Conservation (phyloP, 257 asterid species). For the Cruciata laevipes region DNA sequence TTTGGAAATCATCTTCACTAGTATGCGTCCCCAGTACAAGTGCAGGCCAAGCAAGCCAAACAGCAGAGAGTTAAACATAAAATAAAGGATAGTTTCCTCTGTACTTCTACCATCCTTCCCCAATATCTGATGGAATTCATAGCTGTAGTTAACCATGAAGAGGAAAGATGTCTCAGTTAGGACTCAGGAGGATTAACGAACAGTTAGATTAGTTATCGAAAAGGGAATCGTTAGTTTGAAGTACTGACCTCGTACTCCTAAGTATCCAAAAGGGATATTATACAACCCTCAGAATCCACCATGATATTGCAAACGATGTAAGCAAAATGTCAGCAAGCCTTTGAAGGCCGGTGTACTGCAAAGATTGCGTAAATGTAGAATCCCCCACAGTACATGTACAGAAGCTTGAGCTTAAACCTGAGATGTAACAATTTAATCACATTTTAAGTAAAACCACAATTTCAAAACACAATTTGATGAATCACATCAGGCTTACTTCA, state of each 20-base stretch:
- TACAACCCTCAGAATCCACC: constrained; percentile 22
- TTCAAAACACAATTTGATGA: neutral
- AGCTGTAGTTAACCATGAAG: constrained; percentile 14
- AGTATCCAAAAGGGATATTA: constrained; percentile 29
- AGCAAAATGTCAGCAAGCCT: constrained; percentile 23
- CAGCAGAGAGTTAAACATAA: constrained; percentile 24
- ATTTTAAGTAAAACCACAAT: neutral
- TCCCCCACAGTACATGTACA: constrained; percentile 36
- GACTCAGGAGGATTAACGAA: no score
- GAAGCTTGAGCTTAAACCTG: constrained; percentile 27
- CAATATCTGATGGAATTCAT: constrained; percentile 15
- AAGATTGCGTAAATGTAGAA: constrained; percentile 30
- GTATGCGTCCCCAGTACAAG: constrained; percentile 24
- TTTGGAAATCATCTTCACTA: constrained; percentile 14
- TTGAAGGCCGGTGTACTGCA: constrained; percentile 25
- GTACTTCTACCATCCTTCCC: neutral
- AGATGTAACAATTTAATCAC: neutral
- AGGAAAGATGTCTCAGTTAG: no score
- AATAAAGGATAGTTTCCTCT: constrained; percentile 13
- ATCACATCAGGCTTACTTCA: no score
- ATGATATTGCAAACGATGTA: constrained; percentile 18
- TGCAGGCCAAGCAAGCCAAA: constrained; percentile 23
- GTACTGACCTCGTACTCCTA: constrained; percentile 25
- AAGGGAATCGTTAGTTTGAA: neutral
- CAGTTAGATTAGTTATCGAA: neutral